phyloP scores from a whole-genome alignment of 202 grass and related monocot genomes.

The Schoenoplectus tabernaemontani region DNA sequence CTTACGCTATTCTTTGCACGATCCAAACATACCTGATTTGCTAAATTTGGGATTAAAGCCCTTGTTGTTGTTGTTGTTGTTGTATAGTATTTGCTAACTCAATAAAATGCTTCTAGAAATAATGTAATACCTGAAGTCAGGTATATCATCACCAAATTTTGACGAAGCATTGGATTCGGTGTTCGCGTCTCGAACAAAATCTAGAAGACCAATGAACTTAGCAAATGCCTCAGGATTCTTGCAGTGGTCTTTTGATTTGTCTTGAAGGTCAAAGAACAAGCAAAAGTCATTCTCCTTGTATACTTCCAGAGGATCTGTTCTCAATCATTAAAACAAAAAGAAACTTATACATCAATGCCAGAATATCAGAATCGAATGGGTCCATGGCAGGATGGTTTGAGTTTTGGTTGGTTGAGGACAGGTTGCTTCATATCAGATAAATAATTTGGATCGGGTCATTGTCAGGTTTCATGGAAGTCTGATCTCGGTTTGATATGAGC shows the following conservation, averaged over 20 bases:
- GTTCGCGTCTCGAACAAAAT: constrained; percentile 57
- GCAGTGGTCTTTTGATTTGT: constrained; percentile 60
- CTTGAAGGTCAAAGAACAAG: constrained; percentile 66
- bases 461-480: not conserved
- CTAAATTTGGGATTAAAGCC: too few species aligned
- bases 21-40: too few species aligned
- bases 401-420: not conserved
- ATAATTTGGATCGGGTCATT: not conserved
- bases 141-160: constrained; percentile 55
- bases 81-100: not conserved
- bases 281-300: constrained; percentile 83
- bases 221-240: constrained; percentile 63
- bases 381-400: not conserved
- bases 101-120: constrained; percentile 22
- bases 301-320: constrained; percentile 55
- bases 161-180: constrained; percentile 44
- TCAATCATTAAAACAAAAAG: constrained; percentile 10
- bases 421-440: not conserved
- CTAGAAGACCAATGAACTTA: constrained; percentile 87
- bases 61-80: too few species aligned
- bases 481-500: not conserved
- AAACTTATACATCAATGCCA: not conserved
- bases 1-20: too few species aligned
- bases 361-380: not conserved
- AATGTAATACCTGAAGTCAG: constrained; percentile 61